Percentiles rank a stretch among this genome's conserved stretches.
phyloP scores from a whole-genome alignment of 2,329 filamentous ascomycete species.

The Graphilbum fragrans region DNA sequence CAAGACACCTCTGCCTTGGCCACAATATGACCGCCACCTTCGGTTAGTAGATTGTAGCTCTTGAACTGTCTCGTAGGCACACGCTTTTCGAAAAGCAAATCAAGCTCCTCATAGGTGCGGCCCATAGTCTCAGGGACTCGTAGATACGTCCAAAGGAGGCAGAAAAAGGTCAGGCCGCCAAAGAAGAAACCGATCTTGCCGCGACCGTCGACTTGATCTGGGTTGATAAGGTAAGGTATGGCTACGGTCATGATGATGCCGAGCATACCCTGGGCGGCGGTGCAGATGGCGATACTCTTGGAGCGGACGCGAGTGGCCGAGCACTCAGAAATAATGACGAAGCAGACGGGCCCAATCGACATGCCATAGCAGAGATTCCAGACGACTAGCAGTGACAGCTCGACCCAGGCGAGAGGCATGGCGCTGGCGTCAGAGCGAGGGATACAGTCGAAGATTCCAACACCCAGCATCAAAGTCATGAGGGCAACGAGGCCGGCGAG shows the following conservation, averaged over 20 bases:
- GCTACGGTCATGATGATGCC: conserved; percentile 29
- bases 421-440: conserved; percentile 30
- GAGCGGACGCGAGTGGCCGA: conserved; percentile 29
- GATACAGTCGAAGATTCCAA: conserved; percentile 37
- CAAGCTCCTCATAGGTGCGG: conserved; percentile 41
- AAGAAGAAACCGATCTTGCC: conserved; percentile 34
- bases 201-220: conserved; percentile 27
- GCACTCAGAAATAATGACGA: conserved; percentile 42
- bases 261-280: conserved; percentile 24
- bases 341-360: conserved; percentile 33
- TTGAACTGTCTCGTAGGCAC: conserved; percentile 25
- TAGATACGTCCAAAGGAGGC: conserved; percentile 37
- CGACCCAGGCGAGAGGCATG: conserved; percentile 22
- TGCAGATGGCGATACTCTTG: conserved; percentile 31
- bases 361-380: conserved; percentile 39
- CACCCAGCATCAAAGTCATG: conserved; percentile 30
- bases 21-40: no score
- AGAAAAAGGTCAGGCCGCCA: conserved; percentile 30
- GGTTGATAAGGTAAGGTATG: conserved; percentile 30
- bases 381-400: conserved; percentile 26
- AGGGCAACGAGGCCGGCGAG: conserved; percentile 31
- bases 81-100: conserved; percentile 36
- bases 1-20: no score
- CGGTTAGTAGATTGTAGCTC: conserved; percentile 12
- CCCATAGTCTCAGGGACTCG: conserved; percentile 42